A percentile compares a stretch with the other conserved stretches of the same genome.
Evolutionary conservation across 345 rosid genomes (phyloP).

Genomic region (Eucalyptus pauciflora): DNA sequence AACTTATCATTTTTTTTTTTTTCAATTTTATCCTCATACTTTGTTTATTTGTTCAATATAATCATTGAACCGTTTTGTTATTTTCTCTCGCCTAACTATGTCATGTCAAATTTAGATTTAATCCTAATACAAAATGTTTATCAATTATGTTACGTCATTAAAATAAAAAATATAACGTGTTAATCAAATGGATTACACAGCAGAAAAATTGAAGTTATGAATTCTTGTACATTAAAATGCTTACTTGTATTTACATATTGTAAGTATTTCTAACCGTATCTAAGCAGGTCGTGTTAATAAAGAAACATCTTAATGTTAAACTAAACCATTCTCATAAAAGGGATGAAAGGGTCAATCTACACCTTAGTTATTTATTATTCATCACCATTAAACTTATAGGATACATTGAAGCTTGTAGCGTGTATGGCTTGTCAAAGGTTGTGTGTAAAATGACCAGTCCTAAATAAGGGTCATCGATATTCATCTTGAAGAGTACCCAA

Average conservation of each 20-base stretch:
- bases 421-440: background rate
- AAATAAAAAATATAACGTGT: background rate
- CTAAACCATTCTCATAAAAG: background rate
- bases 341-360: background rate
- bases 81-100: background rate
- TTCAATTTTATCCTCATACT: background rate
- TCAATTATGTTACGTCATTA: background rate
- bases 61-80: rapidly evolving
- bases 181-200: background rate
- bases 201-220: background rate
- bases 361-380: background rate
- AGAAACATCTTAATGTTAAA: background rate
- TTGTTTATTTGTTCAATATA: background rate
- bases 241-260: background rate
- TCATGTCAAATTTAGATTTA: background rate
- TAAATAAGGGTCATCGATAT: background rate
- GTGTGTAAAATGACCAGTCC: background rate
- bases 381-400: background rate
- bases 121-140: background rate
- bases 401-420: background rate
- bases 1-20: background rate
- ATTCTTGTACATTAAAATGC: background rate
- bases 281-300: background rate
- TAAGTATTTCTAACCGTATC: background rate
- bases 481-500: background rate